phyloP scores from a whole-genome alignment of 2,329 filamentous ascomycete species.

The Ambrosiella beaveri region DNA sequence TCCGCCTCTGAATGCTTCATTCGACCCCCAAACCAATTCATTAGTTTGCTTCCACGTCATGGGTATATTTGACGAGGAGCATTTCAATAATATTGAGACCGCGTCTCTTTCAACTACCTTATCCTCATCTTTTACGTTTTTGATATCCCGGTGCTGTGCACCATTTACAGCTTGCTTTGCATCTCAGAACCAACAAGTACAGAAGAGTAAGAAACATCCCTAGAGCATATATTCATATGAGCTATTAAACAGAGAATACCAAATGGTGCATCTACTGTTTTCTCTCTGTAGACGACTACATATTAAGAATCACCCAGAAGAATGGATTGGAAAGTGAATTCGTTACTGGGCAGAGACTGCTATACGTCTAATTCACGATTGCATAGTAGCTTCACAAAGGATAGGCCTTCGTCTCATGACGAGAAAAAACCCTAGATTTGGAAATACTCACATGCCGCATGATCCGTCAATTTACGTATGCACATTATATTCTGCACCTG shows the following conservation, averaged over 20 bases:
- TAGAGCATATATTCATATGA: too few relatives aligned
- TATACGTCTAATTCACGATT: too few relatives aligned
- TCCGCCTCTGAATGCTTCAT: not conserved
- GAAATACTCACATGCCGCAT: not conserved
- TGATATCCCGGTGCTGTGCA: conserved; percentile 1
- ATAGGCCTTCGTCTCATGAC: not conserved
- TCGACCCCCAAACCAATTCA: not conserved
- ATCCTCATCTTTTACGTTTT: not conserved
- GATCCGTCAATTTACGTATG: not conserved
- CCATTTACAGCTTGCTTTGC: conserved; percentile 1
- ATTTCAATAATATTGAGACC: not conserved
- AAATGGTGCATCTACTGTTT: too few relatives aligned
- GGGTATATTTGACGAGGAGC: not conserved
- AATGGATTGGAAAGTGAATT: too few relatives aligned
- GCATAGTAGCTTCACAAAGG: too few relatives aligned
- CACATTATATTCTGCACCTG: not conserved
- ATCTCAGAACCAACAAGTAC: too few relatives aligned
- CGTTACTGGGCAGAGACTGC: too few relatives aligned
- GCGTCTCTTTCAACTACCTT: not conserved
- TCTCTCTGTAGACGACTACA: too few relatives aligned
- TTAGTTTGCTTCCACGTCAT: not conserved
- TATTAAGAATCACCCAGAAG: too few relatives aligned
- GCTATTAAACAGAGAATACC: too few relatives aligned
- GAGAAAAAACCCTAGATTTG: not conserved
- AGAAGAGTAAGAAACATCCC: too few relatives aligned